Conservation (phyloP, 140 eudicot genomes). For the Senecio squalidus region DNA sequence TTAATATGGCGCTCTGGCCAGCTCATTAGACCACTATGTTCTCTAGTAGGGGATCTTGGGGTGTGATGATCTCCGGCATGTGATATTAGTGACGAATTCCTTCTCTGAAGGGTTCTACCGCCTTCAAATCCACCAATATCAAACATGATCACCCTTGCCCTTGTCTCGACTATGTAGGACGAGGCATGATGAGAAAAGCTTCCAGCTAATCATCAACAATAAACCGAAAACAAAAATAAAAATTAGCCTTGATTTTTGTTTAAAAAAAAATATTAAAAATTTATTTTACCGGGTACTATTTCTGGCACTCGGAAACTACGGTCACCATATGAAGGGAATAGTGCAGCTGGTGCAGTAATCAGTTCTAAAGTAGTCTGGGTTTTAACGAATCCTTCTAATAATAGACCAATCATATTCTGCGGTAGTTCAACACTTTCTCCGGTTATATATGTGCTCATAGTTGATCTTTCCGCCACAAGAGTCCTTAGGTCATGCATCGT, state of each 20-base stretch:
- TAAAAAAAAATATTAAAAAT: background rate
- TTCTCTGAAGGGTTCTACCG: constrained; percentile 41
- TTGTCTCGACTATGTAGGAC: constrained; percentile 61
- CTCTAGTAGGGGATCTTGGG: constrained; percentile 35
- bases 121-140: constrained; percentile 60
- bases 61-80: constrained; percentile 45
- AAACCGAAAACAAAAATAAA: constrained; percentile 1
- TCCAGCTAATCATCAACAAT: constrained; percentile 22
- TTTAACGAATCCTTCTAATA: constrained; percentile 83
- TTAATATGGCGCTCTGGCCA: constrained; percentile 56
- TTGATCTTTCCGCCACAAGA: constrained; percentile 82
- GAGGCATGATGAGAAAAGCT: constrained; percentile 61
- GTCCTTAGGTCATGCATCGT: constrained; percentile 73
- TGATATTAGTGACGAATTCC: constrained; percentile 55
- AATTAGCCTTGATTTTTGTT: background rate
- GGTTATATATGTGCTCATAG: constrained; percentile 49
- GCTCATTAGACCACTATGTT: constrained; percentile 69
- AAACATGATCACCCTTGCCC: constrained; percentile 64
- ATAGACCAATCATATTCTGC: constrained; percentile 58
- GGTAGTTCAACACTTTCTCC: constrained; percentile 80
- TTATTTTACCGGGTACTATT: constrained; percentile 45
- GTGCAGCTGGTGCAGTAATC: constrained; percentile 70
- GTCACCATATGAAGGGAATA: constrained; percentile 46
- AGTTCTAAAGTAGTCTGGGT: constrained; percentile 54
- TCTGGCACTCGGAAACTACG: constrained; percentile 50